Evolutionary conservation across 768 basidiomycete species (phyloP), one percentile per base, ranked within the genome.

Genomic region (Suillus weaverae): DNA sequence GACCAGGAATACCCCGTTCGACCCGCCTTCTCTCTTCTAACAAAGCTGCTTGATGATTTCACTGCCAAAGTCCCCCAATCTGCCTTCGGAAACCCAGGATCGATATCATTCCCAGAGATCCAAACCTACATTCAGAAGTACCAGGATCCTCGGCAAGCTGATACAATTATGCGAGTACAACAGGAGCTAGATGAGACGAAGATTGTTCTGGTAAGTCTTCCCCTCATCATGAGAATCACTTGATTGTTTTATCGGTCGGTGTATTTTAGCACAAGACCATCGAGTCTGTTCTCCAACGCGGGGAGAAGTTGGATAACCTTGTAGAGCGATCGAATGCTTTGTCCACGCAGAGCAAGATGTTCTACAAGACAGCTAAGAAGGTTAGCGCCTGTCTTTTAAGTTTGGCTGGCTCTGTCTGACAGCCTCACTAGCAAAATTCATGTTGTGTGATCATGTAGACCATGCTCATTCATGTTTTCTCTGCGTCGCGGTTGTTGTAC

Each of bases 311-410:
- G 53, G 95, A 98, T 77, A 94, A 94, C 76, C 82, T 99, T 10
- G 97, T 99, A 14, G 96, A 98, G 71, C 86, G 96, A 44, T 97
- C 95, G 63, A 89, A 92, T 73, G 89, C 90, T 39, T 78, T 98
- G 62, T 94, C 94, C 44, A 81, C 86, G 18, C 94, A 95, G 80
- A 94, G 88, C 79, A 98, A 98, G 88, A 92, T 94, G 90, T 99
- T 99, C 76, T 99, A 98, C 83, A 97, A 98, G 90, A 97, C 96
- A 9, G 95, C 97, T 2, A 99, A 98, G 91, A 97, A 96, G 91
- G 96, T 95, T 62, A 60, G 84, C 72, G 4, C 13, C 22, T 59
- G 36, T 22, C 22, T 11, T 32, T 53, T 16, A 35, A 61, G 36
- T 56, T 64, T 54, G 20, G 32, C 62, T 30, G 65, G 22, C 30